Evolutionary conservation across 257 asterid species (phyloP), one percentile per base, ranked within the genome.

Genomic region (Oldenlandia corymbosa): DNA sequence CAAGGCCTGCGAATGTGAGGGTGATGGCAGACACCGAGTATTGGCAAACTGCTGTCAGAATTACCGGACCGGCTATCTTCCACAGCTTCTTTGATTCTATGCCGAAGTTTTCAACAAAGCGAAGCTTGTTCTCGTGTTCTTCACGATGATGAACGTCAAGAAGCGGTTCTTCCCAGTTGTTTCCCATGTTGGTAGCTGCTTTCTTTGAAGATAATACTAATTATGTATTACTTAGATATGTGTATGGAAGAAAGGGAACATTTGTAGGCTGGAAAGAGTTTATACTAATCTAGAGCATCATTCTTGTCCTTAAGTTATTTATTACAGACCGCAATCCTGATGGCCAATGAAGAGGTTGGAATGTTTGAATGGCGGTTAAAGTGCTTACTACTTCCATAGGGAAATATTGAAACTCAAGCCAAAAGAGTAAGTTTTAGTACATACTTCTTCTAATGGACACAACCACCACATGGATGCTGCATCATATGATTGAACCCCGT

Each of bases 21-120:
- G 96, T 82, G 43, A 88, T 79, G 2, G 95, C 95, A 2, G 92
- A 91, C 58, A 86, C 36, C 0, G 96, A 86, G 48, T 84, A 88
- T 81, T 88, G 96, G 61, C 80, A 86, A 31, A 88, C 52, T 46
- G 84, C 74, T 1, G 95, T 81, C 57, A 88, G 75, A 17, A 86
- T 82, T 37, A 94, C 90, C 6, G 96, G 96, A 0, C 93, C 95
- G 0, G 95, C 90, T 0, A 88, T 60, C 42, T 9, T 67, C 96
- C 96, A 88, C 61, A 88, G 82, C 63, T 64, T 71, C 75, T 76
- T 84, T 0, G 96, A 84, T 58, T 88, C 96, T 4, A 50, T 8
- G 5, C 70, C 60, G 23, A 63, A 73, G 17, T 64, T 46, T 20
- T 36, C 41, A 21, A 28, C 55, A n/a, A 61, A 47, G 34, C 70